phyloP scores from a whole-genome alignment of 441 rosid species.

The Caryocar brasiliense region DNA sequence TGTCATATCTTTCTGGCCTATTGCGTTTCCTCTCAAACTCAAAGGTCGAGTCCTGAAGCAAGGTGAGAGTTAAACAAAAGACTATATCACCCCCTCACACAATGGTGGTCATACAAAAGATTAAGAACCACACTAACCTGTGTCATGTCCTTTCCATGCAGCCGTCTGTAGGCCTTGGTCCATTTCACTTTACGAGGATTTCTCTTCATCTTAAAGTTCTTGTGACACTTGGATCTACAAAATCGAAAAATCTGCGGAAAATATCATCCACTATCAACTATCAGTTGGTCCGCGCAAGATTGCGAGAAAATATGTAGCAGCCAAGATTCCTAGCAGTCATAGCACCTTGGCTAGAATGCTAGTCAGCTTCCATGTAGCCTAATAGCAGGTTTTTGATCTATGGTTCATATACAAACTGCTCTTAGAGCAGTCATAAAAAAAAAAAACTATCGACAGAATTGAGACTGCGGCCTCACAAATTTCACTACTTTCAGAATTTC shows the following conservation, averaged over 20 bases:
- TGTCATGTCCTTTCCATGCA: conserved; percentile 92
- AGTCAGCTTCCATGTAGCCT: too few relatives aligned
- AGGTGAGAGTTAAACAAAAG: background rate
- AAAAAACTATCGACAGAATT: too few relatives aligned
- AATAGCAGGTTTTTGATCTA: too few relatives aligned
- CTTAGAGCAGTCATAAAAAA: too few relatives aligned
- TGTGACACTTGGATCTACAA: conserved; percentile 91
- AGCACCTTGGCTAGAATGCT: too few relatives aligned
- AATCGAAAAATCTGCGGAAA: conserved; percentile 68
- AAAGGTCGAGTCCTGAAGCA: conserved; percentile 61
- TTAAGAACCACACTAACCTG: conserved; percentile 38
- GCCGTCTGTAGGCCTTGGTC: conserved; percentile 82
- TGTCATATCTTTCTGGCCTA: conserved; percentile 87
- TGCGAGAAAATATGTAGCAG: too few relatives aligned
- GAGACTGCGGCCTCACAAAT: too few relatives aligned
- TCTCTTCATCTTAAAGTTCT: conserved; percentile 96
- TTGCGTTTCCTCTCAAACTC: conserved; percentile 91
- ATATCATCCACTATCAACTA: too few relatives aligned
- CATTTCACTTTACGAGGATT: conserved; percentile 90
- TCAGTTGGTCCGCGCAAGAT: too few relatives aligned
- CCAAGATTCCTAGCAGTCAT: too few relatives aligned
- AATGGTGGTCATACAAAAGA: background rate
- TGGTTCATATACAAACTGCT: too few relatives aligned
- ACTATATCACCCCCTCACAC: background rate
- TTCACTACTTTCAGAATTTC: too few relatives aligned